Percentiles rank a stretch among this genome's conserved stretches.
These are phyloP conservation scores for Plantago ovata DNA, from an alignment of 257 asterid species.

Conservation along the genomic window DNA sequence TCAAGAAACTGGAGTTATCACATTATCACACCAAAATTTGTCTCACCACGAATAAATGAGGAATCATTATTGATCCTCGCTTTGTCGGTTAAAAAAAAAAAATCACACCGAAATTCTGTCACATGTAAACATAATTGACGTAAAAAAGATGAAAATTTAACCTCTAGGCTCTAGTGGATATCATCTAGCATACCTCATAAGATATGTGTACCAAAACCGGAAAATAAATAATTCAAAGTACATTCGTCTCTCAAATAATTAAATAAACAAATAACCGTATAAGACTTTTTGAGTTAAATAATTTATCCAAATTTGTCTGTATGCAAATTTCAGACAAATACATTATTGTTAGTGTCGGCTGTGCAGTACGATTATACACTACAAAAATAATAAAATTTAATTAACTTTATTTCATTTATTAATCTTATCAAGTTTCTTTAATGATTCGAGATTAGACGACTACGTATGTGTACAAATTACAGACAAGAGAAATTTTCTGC, in stretches of 20 bases:
- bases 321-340: slow-evolving; percentile 33
- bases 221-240: too few species aligned
- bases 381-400: neutral
- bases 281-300: slow-evolving; percentile 23
- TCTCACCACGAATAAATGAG: too few species aligned
- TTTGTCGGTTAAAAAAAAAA: too few species aligned
- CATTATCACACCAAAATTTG: too few species aligned
- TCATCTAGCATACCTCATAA: too few species aligned
- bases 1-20: too few species aligned
- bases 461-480: slow-evolving; percentile 6
- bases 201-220: too few species aligned
- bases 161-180: too few species aligned
- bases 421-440: slow-evolving; percentile 14
- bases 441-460: slow-evolving; percentile 28
- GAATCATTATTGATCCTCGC: too few species aligned
- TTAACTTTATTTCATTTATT: slow-evolving; percentile 15
- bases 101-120: too few species aligned
- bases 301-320: slow-evolving; percentile 29
- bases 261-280: neutral
- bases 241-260: neutral
- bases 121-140: too few species aligned
- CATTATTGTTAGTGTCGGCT: slow-evolving; percentile 56
- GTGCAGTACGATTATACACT: slow-evolving; percentile 20
- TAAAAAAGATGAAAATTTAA: too few species aligned
- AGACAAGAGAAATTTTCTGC: slow-evolving; percentile 16